These are phyloP conservation scores for Aspergillus hortae DNA, from an alignment of 2,329 filamentous ascomycete species.

Conservation along the genomic window DNA sequence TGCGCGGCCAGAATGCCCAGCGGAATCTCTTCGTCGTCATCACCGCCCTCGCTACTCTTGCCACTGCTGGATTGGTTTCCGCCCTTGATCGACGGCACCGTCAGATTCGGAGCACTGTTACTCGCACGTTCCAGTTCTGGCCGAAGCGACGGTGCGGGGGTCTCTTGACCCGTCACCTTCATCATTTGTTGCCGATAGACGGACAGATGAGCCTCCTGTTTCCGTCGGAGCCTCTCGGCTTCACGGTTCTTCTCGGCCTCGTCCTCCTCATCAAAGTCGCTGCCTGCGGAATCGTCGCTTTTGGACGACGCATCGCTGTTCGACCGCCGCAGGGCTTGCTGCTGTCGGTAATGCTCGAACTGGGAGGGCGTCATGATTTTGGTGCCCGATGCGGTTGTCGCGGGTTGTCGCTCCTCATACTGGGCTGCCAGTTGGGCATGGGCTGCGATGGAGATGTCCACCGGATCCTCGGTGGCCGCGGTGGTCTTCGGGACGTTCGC, in stretches of 20 bases:
- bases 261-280: conserved; percentile 73
- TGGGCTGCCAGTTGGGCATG: conserved; percentile 45
- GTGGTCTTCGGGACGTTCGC: conserved; percentile 12
- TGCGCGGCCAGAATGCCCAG: conserved; percentile 83
- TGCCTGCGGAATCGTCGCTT: conserved; percentile 54
- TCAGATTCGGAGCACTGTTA: conserved; percentile 61
- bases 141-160: conserved; percentile 49
- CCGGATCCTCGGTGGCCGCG: conserved; percentile 7
- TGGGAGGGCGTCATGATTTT: conserved; percentile 90
- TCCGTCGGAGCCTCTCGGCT: conserved; percentile 71
- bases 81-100: conserved; percentile 35
- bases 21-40: conserved; percentile 84
- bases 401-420: conserved; percentile 38
- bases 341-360: conserved; percentile 74
- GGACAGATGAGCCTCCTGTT: conserved; percentile 85
- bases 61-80: conserved; percentile 36
- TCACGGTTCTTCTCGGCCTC: conserved; percentile 72
- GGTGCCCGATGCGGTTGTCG: conserved; percentile 45
- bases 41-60: conserved; percentile 53
- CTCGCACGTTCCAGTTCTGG: conserved; percentile 54
- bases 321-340: conserved; percentile 65
- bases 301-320: conserved; percentile 46
- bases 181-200: conserved; percentile 95
- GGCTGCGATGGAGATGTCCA: conserved; percentile 36
- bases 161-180: conserved; percentile 80